A percentile compares a stretch with the other conserved stretches of the same genome.
Evolutionary conservation across 129 eudicot genomes (phyloP).

Genomic region (Artemisia argyi): DNA sequence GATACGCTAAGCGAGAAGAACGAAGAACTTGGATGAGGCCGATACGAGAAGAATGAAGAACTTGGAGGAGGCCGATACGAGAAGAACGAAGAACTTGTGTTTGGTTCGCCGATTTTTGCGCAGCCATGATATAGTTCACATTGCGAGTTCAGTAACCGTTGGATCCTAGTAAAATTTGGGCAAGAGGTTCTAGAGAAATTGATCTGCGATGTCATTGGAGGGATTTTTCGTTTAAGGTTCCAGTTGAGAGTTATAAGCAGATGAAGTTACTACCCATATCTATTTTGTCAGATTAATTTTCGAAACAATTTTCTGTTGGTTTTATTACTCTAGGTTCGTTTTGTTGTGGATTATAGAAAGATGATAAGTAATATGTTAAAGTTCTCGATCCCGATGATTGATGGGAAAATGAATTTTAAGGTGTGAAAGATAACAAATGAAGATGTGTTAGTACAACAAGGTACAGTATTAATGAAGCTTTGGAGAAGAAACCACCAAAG

Average conservation of each 20-base stretch:
- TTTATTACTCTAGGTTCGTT: neutral
- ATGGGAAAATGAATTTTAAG: neutral
- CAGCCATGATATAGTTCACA: neutral
- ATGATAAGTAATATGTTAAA: neutral
- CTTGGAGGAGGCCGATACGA: too few relatives aligned
- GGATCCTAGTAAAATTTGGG: neutral
- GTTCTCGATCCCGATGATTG: neutral
- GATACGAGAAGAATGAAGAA: too few relatives aligned
- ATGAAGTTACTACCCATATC: neutral
- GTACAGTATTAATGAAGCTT: conserved; percentile 1
- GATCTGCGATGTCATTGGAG: neutral
- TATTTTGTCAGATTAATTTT: neutral
- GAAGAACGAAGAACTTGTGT: too few relatives aligned
- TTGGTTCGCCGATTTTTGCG: neutral
- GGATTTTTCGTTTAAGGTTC: neutral
- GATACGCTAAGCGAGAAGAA: too few relatives aligned
- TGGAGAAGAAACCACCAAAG: neutral
- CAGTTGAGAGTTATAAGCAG: too few relatives aligned
- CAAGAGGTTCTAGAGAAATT: neutral
- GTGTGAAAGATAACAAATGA: neutral
- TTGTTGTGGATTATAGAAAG: neutral
- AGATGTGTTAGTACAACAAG: conserved; percentile 4
- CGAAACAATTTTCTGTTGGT: neutral
- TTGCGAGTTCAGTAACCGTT: neutral
- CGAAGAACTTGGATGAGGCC: too few relatives aligned